Conservation (phyloP, 805 yeast species). For the Candida silvicultrix region DNA sequence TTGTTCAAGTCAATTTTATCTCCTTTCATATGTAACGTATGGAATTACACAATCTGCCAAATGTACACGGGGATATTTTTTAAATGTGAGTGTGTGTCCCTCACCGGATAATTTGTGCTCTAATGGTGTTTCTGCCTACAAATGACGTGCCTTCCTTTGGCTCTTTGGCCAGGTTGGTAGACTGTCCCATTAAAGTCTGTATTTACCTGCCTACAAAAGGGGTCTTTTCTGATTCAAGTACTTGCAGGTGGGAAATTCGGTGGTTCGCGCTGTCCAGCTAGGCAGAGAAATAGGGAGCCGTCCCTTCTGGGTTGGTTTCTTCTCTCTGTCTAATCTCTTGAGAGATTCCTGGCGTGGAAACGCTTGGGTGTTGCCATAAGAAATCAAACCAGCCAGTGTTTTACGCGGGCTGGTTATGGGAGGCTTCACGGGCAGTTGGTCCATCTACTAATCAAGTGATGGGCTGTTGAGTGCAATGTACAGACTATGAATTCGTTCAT, state of each 20-base stretch:
- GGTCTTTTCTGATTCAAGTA: not conserved
- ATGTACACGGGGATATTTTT: too few species aligned
- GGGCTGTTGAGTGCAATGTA: slow-evolving; percentile 57
- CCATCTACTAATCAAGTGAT: slow-evolving; percentile 16
- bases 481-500: slow-evolving; percentile 30
- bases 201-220: slow-evolving; percentile 25
- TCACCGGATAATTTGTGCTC: too few species aligned
- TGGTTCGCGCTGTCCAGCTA: slow-evolving; percentile 44
- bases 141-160: slow-evolving; percentile 1
- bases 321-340: slow-evolving; percentile 35
- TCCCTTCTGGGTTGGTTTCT: not conserved
- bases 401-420: slow-evolving; percentile 33
- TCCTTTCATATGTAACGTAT: too few species aligned
- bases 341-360: slow-evolving; percentile 51
- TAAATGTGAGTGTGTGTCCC: too few species aligned
- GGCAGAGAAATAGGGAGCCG: too few species aligned
- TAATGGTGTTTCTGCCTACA: not conserved
- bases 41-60: too few species aligned
- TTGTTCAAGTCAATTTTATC: too few species aligned
- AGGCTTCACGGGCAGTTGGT: slow-evolving; percentile 55
- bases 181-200: slow-evolving; percentile 21
- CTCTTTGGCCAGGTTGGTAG: slow-evolving; percentile 19
- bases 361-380: slow-evolving; percentile 55
- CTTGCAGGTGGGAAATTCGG: slow-evolving; percentile 56
- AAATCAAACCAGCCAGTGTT: slow-evolving; percentile 22